Evolutionary conservation across 495 filamentous ascomycete genomes (phyloP), one percentile per base, ranked within the genome.

Genomic region (Penicillium taxi): DNA sequence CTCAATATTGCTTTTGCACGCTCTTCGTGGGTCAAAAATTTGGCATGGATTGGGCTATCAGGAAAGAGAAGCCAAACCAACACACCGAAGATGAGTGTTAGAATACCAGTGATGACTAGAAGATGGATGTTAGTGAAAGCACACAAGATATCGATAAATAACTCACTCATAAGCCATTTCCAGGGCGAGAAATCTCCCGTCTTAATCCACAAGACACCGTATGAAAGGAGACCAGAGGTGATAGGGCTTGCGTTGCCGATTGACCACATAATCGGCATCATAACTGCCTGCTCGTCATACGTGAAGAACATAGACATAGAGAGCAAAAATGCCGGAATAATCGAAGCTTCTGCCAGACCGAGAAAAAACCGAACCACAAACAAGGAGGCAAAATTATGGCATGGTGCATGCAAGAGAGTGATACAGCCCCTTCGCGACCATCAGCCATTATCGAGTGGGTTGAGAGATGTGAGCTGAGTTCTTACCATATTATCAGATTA

Each of bases 11-110:
- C 73, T 41, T 77, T 41, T 22, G 55, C 55, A 35, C 76, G 74
- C 41, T 78, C 72, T 31, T 69, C 67, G 20, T 67, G 56, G 7
- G 52, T 66, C 14, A 78, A 62, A 41, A 76, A 78, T 26, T 61
- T 65, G 7, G 75, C 74, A 3, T 72, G 64, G 50, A 77, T 64
- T 0, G 74, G 75, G 6, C 70, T 71, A 44, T 77, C 73, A 1
- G 75, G 75, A 52, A 80, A 75, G 37, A 70, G 51, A 15, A 72
- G 56, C 34, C 64, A 68, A 6, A 67, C 59, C 12, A 71, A 63
- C 19, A 71, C 25, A 15, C 72, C 74, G 36, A 70, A 74, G 14
- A 69, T 37, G 23, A 69, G 51, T 3, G 70, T 74, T 23, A 75
- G 55, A 25, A 67, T 52, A 15, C 71, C 72, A 37, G 72, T 75